Evolutionary conservation across 2,329 filamentous ascomycete species (phyloP).

Genomic region (Monosporascus ibericus): DNA sequence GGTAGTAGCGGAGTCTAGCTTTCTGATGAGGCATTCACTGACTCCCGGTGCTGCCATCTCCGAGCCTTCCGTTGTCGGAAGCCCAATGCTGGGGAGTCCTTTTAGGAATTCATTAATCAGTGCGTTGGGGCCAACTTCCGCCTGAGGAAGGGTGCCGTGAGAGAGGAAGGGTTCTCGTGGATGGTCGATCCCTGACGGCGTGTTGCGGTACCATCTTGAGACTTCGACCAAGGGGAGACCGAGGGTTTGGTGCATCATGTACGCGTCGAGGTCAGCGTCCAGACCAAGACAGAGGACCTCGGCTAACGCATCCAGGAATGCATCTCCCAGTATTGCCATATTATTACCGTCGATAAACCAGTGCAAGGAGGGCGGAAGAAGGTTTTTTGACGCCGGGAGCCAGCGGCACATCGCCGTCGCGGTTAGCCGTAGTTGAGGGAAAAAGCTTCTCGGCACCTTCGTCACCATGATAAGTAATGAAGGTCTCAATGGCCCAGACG

Average conservation of each 20-base stretch:
- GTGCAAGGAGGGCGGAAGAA: conserved; percentile 12
- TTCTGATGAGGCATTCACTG: conserved; percentile 1
- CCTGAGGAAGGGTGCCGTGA: background rate
- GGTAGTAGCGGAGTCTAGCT: conserved; percentile 5
- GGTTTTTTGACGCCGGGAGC: conserved; percentile 7
- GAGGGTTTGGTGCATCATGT: background rate
- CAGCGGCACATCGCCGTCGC: conserved; percentile 14
- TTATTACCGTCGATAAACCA: conserved; percentile 16
- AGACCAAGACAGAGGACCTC: conserved; percentile 1
- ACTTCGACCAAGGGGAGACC: background rate
- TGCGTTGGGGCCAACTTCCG: conserved; percentile 10
- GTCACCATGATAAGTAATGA: conserved; percentile 1
- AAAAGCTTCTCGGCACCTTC: conserved; percentile 9
- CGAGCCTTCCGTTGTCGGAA: conserved; percentile 12
- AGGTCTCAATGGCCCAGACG: background rate
- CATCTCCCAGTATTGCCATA: conserved; percentile 7
- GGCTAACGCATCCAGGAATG: conserved; percentile 9
- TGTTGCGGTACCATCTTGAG: background rate
- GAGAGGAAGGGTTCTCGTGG: background rate
- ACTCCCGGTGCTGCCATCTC: background rate
- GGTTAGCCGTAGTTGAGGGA: conserved; percentile 1
- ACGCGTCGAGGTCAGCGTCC: background rate
- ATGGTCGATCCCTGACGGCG: background rate
- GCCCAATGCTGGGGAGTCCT: conserved; percentile 15
- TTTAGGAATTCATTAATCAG: conserved; percentile 8